Percentiles rank a stretch among this genome's conserved stretches.
phyloP scores from a whole-genome alignment of 106 monocot genomes.

The Acorus calamus region DNA sequence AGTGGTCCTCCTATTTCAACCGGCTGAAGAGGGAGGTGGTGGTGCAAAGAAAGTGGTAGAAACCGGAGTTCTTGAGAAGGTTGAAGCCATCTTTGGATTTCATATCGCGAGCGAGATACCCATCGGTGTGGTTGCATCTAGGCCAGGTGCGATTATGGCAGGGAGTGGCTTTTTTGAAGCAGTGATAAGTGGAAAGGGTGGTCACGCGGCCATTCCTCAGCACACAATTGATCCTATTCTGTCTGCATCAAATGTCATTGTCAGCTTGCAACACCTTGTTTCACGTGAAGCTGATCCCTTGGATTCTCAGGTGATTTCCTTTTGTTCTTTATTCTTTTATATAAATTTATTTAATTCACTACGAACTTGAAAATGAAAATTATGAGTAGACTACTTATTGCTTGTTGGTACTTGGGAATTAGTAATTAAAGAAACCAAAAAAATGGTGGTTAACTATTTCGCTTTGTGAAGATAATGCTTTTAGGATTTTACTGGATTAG shows the following conservation, averaged over 20 bases:
- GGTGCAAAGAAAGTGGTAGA: constrained; percentile 88
- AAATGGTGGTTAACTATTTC: no score
- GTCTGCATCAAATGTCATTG: constrained; percentile 88
- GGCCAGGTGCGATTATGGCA: constrained; percentile 84
- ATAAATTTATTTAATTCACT: no score
- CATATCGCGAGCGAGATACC: constrained; percentile 33
- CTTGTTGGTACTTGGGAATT: no score
- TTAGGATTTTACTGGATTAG: no score
- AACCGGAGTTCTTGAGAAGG: constrained; percentile 56
- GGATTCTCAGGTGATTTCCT: constrained; percentile 67
- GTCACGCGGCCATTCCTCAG: constrained; percentile 94
- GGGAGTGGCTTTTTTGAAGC: constrained; percentile 93
- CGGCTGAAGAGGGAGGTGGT: constrained; percentile 92
- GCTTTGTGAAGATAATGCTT: no score
- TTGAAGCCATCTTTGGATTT: constrained; percentile 87
- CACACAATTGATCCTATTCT: constrained; percentile 89
- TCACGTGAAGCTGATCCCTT: constrained; percentile 97
- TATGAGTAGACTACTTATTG: no score
- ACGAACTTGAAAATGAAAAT: no score
- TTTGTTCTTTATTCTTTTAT: not conserved
- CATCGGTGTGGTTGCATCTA: constrained; percentile 50
- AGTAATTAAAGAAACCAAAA: no score
- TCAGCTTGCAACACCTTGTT: constrained; percentile 92
- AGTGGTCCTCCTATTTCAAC: constrained; percentile 82
- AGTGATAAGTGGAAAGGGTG: constrained; percentile 91